Percentiles rank a stretch among this genome's conserved stretches.
Conservation (phyloP, 139 green algal species). For the Picochlorum sp. region DNA sequence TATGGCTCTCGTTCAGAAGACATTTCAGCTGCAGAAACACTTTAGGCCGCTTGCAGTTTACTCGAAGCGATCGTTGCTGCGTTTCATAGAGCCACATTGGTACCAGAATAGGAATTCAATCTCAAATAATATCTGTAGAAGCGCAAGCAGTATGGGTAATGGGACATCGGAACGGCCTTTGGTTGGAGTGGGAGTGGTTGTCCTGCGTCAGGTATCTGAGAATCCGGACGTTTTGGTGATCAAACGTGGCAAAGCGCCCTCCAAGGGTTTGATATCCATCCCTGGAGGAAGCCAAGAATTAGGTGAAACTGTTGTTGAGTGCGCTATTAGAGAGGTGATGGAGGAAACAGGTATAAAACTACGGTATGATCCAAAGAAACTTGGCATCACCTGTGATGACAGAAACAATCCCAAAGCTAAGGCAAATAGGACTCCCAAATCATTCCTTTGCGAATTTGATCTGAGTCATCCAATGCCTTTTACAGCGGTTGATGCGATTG, state of each 20-base stretch:
- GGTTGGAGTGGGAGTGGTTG: conserved; percentile 9
- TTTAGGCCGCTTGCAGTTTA: no score
- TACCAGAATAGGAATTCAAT: no score
- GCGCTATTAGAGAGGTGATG: conserved; percentile 8
- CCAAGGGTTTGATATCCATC: conserved; percentile 2
- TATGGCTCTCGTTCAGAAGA: no score
- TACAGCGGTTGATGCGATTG: conserved; percentile 13
- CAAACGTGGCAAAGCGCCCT: conserved; percentile 2
- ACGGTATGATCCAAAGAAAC: not conserved
- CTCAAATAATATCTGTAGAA: no score
- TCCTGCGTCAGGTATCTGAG: not conserved
- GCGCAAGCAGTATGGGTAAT: not conserved
- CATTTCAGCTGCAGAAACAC: no score
- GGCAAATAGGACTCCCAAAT: not conserved
- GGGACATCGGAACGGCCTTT: not conserved
- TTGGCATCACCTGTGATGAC: not conserved
- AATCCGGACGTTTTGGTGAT: conserved; percentile 12
- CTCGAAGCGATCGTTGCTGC: no score
- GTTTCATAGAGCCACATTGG: no score
- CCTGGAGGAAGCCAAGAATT: conserved; percentile 10
- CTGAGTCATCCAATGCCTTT: not conserved
- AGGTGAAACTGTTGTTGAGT: conserved; percentile 13
- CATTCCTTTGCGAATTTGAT: not conserved
- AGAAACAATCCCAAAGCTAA: not conserved
- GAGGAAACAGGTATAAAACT: conserved; percentile 9